These are phyloP conservation scores for Lachnellula willkommii DNA, from an alignment of 2,329 filamentous ascomycete genomes.

Conservation along the genomic window DNA sequence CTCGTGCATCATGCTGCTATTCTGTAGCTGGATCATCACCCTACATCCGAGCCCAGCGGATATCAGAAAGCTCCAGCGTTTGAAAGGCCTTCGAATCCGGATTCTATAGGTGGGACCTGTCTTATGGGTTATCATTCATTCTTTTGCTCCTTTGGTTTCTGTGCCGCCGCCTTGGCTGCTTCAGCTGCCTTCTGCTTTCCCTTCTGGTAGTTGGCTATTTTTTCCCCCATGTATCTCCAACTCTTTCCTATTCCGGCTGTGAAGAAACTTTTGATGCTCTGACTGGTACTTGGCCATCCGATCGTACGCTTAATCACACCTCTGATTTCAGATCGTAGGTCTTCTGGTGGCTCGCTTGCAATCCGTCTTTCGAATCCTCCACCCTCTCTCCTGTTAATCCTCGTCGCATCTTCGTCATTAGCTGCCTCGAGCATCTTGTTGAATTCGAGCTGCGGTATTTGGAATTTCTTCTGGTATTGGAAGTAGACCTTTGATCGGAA, in stretches of 20 bases:
- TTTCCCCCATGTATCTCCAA: conserved; percentile 75
- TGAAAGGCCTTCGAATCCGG: no score
- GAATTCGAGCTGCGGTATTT: conserved; percentile 79
- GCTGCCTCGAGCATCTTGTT: conserved; percentile 75
- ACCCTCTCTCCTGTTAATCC: conserved; percentile 69
- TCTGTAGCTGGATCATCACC: not conserved
- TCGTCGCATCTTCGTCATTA: conserved; percentile 62
- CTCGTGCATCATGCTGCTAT: not conserved
- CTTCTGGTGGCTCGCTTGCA: conserved; percentile 59
- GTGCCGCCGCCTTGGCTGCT: not conserved
- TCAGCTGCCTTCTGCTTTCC: conserved; percentile 28
- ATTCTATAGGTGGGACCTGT: not conserved
- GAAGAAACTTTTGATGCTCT: conserved; percentile 77
- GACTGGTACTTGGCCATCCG: conserved; percentile 83
- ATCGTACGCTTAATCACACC: conserved; percentile 82
- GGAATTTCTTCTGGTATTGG: conserved; percentile 85
- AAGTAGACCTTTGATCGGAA: conserved; percentile 92
- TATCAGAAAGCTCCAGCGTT: not conserved
- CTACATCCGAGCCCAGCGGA: not conserved
- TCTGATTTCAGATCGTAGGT: conserved; percentile 66
- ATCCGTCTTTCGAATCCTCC: conserved; percentile 84
- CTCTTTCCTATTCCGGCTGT: conserved; percentile 70
- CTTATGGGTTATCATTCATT: not conserved
- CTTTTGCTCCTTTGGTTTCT: conserved; percentile 3
- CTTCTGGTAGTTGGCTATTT: conserved; percentile 58